Evolutionary conservation across 768 basidiomycete species (phyloP).

Genomic region (Leccinellum luteum): DNA sequence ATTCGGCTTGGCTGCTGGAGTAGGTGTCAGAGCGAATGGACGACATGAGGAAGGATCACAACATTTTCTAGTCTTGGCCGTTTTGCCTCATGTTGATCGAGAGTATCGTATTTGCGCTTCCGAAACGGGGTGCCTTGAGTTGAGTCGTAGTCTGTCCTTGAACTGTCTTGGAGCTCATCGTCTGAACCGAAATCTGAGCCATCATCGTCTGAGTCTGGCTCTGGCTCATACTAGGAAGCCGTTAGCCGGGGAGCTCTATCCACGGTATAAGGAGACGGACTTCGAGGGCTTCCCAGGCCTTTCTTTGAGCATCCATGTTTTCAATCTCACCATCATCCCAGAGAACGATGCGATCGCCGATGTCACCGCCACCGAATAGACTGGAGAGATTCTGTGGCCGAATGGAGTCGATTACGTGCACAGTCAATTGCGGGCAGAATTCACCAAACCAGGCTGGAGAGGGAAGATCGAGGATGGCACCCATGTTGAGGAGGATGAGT

Average conservation of each 20-base stretch:
- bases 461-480: constrained; percentile 81
- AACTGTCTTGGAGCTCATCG: constrained; percentile 42
- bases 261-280: constrained; percentile 42
- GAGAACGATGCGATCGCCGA: constrained; percentile 71
- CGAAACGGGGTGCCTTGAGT: constrained; percentile 36
- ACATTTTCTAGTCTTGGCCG: constrained; percentile 55
- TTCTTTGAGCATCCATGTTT: constrained; percentile 63
- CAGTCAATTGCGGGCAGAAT: constrained; percentile 55
- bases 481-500: constrained; percentile 90
- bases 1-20: constrained; percentile 52
- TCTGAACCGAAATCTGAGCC: constrained; percentile 44
- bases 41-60: constrained; percentile 13
- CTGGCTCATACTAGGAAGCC: constrained; percentile 67
- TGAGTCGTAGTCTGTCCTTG: constrained; percentile 40
- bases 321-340: constrained; percentile 92
- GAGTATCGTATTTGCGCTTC: constrained; percentile 49
- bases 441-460: constrained; percentile 74
- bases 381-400: constrained; percentile 88
- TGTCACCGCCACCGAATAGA: constrained; percentile 71
- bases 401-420: constrained; percentile 94
- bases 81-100: constrained; percentile 46
- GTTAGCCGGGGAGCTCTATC: constrained; percentile 5
- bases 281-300: constrained; percentile 82
- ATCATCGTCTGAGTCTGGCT: constrained; percentile 63
- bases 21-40: constrained; percentile 2